Percentiles rank a stretch among this genome's conserved stretches.
These are phyloP conservation scores for barrel medic (Medicago truncatula) DNA, from an alignment of 306 rosid species.

Conservation along the genomic window DNA sequence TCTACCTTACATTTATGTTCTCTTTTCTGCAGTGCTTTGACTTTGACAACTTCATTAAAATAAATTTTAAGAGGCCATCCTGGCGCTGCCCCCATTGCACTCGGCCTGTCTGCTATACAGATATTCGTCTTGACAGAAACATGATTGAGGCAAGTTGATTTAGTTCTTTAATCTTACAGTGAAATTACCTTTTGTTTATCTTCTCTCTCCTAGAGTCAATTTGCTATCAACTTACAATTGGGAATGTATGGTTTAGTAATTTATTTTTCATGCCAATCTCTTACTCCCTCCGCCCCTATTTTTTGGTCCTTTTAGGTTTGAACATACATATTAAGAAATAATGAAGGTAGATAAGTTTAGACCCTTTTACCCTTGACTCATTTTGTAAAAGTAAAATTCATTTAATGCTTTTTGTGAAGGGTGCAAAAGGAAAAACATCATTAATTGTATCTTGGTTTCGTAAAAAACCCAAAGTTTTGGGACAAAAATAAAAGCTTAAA, in stretches of 20 bases:
- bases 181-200: slow-evolving; percentile 35
- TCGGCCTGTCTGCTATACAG: slow-evolving; percentile 73
- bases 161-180: slow-evolving; percentile 40
- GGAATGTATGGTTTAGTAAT: slow-evolving; percentile 31
- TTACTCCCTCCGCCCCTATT: not conserved
- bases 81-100: slow-evolving; percentile 99
- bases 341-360: too few species aligned
- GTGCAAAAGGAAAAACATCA: too few species aligned
- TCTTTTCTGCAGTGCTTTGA: slow-evolving; percentile 79
- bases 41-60: slow-evolving; percentile 66
- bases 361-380: too few species aligned
- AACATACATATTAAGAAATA: too few species aligned
- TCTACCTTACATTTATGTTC: slow-evolving; percentile 33
- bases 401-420: too few species aligned
- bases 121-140: slow-evolving; percentile 75
- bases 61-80: slow-evolving; percentile 82
- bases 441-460: too few species aligned
- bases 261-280: slow-evolving; percentile 30
- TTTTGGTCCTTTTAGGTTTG: too few species aligned
- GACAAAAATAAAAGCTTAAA: too few species aligned
- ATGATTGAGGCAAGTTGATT: slow-evolving; percentile 83
- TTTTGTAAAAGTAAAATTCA: too few species aligned
- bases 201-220: slow-evolving; percentile 20
- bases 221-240: slow-evolving; percentile 34
- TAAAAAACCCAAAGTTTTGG: too few species aligned